These are phyloP conservation scores for Talaromyces sp. DNA, from an alignment of 2,329 filamentous ascomycete species.

Conservation along the genomic window DNA sequence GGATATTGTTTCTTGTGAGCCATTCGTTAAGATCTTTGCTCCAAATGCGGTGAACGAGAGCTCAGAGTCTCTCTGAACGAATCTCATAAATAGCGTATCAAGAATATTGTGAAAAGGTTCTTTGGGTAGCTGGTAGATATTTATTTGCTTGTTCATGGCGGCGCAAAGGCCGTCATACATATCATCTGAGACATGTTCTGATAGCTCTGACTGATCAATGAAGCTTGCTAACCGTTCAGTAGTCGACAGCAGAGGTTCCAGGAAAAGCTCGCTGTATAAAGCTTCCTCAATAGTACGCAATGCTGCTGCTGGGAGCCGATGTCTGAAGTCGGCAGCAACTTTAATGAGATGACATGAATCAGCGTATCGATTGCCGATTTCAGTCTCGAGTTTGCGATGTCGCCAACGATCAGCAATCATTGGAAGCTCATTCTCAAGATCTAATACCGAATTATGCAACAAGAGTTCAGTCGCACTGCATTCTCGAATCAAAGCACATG, in stretches of 20 bases:
- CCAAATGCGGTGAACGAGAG: constrained; percentile 66
- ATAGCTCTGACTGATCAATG: constrained; percentile 74
- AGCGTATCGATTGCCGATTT: constrained; percentile 53
- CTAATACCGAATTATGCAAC: constrained; percentile 59
- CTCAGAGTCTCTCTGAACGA: constrained; percentile 40
- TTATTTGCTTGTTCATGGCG: constrained; percentile 62
- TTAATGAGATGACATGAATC: constrained; percentile 61
- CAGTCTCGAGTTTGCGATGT: constrained; percentile 40
- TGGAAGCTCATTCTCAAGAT: constrained; percentile 36
- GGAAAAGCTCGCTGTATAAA: constrained; percentile 68
- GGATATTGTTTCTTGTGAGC: constrained; percentile 73
- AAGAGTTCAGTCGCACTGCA: constrained; percentile 76
- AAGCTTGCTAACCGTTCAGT: constrained; percentile 72
- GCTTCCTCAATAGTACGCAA: constrained; percentile 64
- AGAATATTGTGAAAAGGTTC: constrained; percentile 53
- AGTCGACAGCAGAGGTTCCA: constrained; percentile 66
- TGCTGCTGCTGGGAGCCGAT: constrained; percentile 66
- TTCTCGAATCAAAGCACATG: constrained; percentile 71
- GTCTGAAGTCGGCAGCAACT: constrained; percentile 66
- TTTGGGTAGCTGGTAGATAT: constrained; percentile 48
- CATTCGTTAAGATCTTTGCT: constrained; percentile 67
- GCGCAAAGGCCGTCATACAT: constrained; percentile 68
- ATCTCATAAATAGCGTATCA: constrained; percentile 45
- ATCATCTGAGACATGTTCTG: constrained; percentile 75
- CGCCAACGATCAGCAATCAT: constrained; percentile 42